These are phyloP conservation scores for Orbilia javanica DNA, from an alignment of 2,329 filamentous ascomycete species.

Conservation along the genomic window DNA sequence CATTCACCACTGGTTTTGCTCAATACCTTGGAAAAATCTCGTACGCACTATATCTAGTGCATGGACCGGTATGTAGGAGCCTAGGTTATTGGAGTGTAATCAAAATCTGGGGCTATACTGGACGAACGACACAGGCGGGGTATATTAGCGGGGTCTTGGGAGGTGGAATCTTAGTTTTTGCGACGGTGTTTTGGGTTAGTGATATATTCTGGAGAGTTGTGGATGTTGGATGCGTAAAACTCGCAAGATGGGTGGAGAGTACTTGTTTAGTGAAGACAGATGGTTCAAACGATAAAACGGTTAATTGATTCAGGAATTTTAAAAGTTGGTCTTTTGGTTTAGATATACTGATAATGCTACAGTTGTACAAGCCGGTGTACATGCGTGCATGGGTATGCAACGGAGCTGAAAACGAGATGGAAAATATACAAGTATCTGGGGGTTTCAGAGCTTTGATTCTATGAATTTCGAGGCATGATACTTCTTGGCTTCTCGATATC, in stretches of 20 bases:
- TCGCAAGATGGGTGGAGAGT: conserved; percentile 58
- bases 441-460: no score
- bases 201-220: conserved; percentile 60
- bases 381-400: background rate
- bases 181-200: conserved; percentile 60
- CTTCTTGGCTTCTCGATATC: no score
- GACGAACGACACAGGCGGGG: conserved; percentile 13
- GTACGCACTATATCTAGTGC: conserved; percentile 63
- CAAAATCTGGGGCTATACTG: conserved; percentile 47
- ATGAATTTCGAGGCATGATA: no score
- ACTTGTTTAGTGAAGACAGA: conserved; percentile 30
- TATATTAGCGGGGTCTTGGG: conserved; percentile 42
- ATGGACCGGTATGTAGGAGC: conserved; percentile 62
- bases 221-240: conserved; percentile 55
- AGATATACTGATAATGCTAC: no score
- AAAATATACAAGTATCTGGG: background rate
- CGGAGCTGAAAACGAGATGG: background rate
- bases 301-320: conserved; percentile 4
- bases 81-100: conserved; percentile 57
- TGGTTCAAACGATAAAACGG: conserved; percentile 1
- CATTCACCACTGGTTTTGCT: conserved; percentile 62
- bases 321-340: background rate
- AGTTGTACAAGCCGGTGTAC: background rate
- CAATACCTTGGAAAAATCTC: conserved; percentile 63
- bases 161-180: conserved; percentile 41